Base-by-base conservation (phyloP, 2,329 filamentous ascomycete genomes). In the Zarea fungicola region DNA sequence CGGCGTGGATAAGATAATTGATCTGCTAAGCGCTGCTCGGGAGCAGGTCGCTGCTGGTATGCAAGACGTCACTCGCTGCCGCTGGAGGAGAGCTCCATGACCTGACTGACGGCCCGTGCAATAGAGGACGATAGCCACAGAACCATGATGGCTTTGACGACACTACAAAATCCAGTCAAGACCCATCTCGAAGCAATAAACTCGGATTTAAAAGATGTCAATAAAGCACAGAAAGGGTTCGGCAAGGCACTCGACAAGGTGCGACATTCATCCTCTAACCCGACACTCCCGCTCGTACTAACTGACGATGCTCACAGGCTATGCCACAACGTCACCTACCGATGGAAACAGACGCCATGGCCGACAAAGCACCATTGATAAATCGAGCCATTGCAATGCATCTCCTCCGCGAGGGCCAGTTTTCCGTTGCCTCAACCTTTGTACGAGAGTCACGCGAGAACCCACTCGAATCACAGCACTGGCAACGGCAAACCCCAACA, bases 341-440 rank as follows among this genome's bases (percentile, higher is more conserved):
- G 13, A 86, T 83, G 60, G 87, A 91, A 50, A 84, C 89, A 59
- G 89, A 95, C 66, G 85, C 84, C 28, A 82, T 96, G 65, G 83
- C 81, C 2, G 79, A 84, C 18, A 83, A 95, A 56, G 78, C 86
- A 4, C 74, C 78, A 14, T 76, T 96, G 11, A 89, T 97, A 62
- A 95, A 96, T 68, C 83, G 91, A 49, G 92, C 93, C 6, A 95
- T 99, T 58, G 88, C 88, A 9, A 96, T 97, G 90, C 93, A 99
- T 63, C 78, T 99, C 19, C 78, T 99, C 32, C 87, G 93, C 34
- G 92, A 97, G 69, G 93, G 93, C 42, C 87, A 96, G 62, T 99
- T 99, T 66, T 78, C 77, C 19, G 91, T 96, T 2, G 92, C 92
- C 11, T 83, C 84, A 14, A 89, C 84, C 1, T 96, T 99, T 58